Conservation (phyloP, 1,139 yeast species). For the Saccharomyces pastorianus region DNA sequence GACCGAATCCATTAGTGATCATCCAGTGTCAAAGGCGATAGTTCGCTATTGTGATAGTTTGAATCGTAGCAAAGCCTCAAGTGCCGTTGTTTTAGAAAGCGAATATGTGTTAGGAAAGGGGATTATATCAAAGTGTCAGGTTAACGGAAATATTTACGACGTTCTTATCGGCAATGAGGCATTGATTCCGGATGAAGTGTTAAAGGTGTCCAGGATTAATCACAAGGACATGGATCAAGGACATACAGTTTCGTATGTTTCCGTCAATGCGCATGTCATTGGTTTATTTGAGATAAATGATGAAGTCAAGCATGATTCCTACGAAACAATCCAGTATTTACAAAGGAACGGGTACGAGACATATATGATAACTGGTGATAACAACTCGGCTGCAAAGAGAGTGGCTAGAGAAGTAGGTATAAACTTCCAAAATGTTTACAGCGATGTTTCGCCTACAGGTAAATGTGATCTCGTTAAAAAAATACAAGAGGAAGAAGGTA, state of each 20-base stretch:
- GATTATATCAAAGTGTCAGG: slow-evolving; percentile 36
- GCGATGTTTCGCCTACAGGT: slow-evolving; percentile 69
- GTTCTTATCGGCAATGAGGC: slow-evolving; percentile 54
- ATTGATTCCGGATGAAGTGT: slow-evolving; percentile 33
- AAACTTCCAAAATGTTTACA: slow-evolving; percentile 53
- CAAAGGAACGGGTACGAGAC: slow-evolving; percentile 49
- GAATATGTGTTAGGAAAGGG: slow-evolving; percentile 64
- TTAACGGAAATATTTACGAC: slow-evolving; percentile 20
- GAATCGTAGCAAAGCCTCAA: slow-evolving; percentile 7
- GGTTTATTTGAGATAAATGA: slow-evolving; percentile 69
- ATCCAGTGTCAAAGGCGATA: slow-evolving; percentile 78
- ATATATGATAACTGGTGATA: slow-evolving; percentile 91
- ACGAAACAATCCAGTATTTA: slow-evolving; percentile 50
- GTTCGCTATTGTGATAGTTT: slow-evolving; percentile 30
- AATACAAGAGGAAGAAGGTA: slow-evolving; percentile 39
- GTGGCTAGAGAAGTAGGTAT: slow-evolving; percentile 68
- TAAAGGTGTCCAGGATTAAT: slow-evolving; percentile 8
- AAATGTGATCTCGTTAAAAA: slow-evolving; percentile 61
- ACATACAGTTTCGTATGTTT: slow-evolving; percentile 35
- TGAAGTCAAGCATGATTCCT: slow-evolving; percentile 59
- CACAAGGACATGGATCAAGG: slow-evolving; percentile 12
- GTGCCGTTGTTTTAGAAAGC: slow-evolving; percentile 37
- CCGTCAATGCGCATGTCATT: slow-evolving; percentile 46
- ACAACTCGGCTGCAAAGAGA: slow-evolving; percentile 49
- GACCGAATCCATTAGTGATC: slow-evolving; percentile 70